These are phyloP conservation scores for Fennellomyces sp. DNA, from an alignment of 371 early-diverging fungal genomes.

Conservation along the genomic window DNA sequence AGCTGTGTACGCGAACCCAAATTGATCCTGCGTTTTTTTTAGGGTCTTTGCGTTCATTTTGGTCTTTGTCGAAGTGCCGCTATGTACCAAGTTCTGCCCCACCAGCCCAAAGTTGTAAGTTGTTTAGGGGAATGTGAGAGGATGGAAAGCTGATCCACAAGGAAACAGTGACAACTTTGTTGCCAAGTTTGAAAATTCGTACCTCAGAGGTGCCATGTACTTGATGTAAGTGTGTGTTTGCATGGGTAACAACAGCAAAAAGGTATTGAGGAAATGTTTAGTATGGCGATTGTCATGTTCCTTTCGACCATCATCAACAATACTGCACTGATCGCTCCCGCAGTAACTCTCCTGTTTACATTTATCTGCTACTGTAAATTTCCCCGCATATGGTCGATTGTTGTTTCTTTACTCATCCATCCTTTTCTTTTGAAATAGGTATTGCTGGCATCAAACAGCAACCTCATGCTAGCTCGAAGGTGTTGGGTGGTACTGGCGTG, in stretches of 20 bases:
- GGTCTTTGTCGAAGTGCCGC: constrained; percentile 49
- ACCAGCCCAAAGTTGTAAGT: constrained; percentile 52
- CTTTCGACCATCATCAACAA: constrained; percentile 31
- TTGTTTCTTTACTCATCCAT: neutral
- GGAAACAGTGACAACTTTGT: constrained; percentile 39
- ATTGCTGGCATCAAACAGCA: constrained; percentile 48
- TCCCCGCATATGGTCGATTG: neutral
- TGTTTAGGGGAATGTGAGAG: neutral
- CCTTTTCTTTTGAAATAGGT: constrained; percentile 18
- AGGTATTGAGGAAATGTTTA: constrained; percentile 2
- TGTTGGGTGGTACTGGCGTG: constrained; percentile 45
- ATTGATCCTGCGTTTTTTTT: neutral
- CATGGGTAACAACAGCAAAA: neutral
- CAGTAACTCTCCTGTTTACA: constrained; percentile 35
- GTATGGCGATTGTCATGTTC: constrained; percentile 47
- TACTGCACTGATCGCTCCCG: constrained; percentile 34
- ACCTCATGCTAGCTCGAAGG: constrained; percentile 43
- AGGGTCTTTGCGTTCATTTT: constrained; percentile 50
- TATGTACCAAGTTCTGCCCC: constrained; percentile 50
- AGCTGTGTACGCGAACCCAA: no score
- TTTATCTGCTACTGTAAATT: constrained; percentile 39
- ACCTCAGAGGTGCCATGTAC: constrained; percentile 37
- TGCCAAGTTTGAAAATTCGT: constrained; percentile 40
- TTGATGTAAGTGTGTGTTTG: constrained; percentile 27
- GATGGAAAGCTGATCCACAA: neutral